phyloP scores from a whole-genome alignment of 2,329 filamentous ascomycete species.

The Thermothelomyces thermophilus region DNA sequence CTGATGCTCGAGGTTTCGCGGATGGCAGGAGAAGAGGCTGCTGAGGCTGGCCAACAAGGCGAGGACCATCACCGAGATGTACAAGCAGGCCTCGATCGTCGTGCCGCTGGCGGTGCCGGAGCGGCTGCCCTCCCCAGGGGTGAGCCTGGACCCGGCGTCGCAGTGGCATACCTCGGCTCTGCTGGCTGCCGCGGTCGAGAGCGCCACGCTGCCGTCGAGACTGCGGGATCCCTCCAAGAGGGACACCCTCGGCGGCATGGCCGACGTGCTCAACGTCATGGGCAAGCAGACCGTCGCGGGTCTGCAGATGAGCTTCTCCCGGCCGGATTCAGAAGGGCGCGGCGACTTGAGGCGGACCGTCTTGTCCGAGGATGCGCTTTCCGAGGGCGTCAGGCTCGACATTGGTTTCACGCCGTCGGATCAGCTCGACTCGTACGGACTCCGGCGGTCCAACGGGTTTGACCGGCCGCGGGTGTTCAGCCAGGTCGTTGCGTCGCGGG shows the following conservation, averaged over 20 bases:
- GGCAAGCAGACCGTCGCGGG: slow-evolving; percentile 76
- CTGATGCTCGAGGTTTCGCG: not conserved
- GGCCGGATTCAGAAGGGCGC: slow-evolving; percentile 27
- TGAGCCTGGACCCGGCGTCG: slow-evolving; percentile 56
- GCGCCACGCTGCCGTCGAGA: slow-evolving; percentile 67
- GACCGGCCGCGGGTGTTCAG: slow-evolving; percentile 36
- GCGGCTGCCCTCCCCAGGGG: slow-evolving; percentile 45
- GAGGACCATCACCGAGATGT: slow-evolving; percentile 61
- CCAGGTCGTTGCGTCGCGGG: slow-evolving; percentile 33
- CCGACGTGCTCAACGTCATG: slow-evolving; percentile 62
- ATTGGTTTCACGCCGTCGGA: slow-evolving; percentile 37
- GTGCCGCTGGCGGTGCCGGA: slow-evolving; percentile 64
- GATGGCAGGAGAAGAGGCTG: slow-evolving; percentile 50
- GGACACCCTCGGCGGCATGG: slow-evolving; percentile 54
- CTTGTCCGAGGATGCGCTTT: slow-evolving; percentile 27
- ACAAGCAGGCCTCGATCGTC: slow-evolving; percentile 66
- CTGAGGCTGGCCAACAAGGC: slow-evolving; percentile 68
- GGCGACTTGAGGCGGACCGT: slow-evolving; percentile 26
- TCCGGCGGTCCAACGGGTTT: slow-evolving; percentile 18
- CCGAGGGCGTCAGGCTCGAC: slow-evolving; percentile 31
- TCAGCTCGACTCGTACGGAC: slow-evolving; percentile 29
- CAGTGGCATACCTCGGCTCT: slow-evolving; percentile 77
- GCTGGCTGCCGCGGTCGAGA: slow-evolving; percentile 70
- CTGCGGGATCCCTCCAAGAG: slow-evolving; percentile 45
- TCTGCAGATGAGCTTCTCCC: slow-evolving; percentile 58